A percentile compares a stretch with the other conserved stretches of the same genome.
These are phyloP conservation scores for Geum urbanum DNA, from an alignment of 306 rosid species.

Conservation along the genomic window DNA sequence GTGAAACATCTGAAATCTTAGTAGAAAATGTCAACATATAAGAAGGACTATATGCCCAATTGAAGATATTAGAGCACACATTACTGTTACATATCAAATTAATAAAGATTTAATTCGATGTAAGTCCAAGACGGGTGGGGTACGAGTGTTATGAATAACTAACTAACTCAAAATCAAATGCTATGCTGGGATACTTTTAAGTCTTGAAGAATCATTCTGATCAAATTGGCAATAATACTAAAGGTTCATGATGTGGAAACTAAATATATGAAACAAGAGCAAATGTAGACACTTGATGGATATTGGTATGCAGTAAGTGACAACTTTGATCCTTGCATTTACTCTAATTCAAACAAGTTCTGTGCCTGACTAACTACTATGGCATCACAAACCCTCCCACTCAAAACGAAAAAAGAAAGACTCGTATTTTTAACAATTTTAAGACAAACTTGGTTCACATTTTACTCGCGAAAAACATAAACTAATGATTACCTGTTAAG, in stretches of 20 bases:
- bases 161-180: background rate
- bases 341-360: background rate
- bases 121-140: background rate
- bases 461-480: background rate
- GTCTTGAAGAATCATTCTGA: background rate
- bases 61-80: background rate
- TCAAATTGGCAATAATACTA: background rate
- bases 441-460: background rate
- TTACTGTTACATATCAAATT: background rate
- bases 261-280: background rate
- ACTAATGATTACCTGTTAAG: slow-evolving; percentile 56
- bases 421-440: too few species aligned
- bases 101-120: background rate
- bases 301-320: background rate
- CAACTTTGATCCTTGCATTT: background rate
- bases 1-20: background rate
- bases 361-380: too few species aligned
- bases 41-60: too few species aligned
- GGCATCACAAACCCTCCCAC: too few species aligned
- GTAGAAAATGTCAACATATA: background rate
- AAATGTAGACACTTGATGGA: background rate
- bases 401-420: too few species aligned
- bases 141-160: background rate
- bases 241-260: background rate
- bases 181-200: background rate